Conservation (phyloP, 2,329 filamentous ascomycete species). For the Chaetothyriales sp. region DNA sequence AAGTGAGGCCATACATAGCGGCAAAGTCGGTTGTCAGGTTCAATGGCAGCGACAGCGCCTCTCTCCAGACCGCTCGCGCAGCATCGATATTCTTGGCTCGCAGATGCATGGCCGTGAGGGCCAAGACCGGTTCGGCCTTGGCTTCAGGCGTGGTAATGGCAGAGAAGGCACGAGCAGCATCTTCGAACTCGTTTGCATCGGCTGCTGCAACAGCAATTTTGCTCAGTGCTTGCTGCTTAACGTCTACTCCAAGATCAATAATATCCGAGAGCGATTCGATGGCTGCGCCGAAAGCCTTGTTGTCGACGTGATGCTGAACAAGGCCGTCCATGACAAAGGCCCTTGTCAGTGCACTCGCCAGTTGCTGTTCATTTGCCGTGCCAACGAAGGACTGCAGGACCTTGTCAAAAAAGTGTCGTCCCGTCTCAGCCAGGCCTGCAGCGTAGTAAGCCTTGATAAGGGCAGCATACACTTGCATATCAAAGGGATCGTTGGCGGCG, state of each 20-base stretch:
- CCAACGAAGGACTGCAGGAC: slow-evolving; percentile 48
- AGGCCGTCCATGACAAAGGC: slow-evolving; percentile 61
- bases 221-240: slow-evolving; percentile 51
- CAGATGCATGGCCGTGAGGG: slow-evolving; percentile 75
- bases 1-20: slow-evolving; percentile 76
- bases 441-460: slow-evolving; percentile 78
- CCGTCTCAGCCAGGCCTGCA: slow-evolving; percentile 67
- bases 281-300: slow-evolving; percentile 9
- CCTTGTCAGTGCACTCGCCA: slow-evolving; percentile 52
- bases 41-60: slow-evolving; percentile 47
- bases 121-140: slow-evolving; percentile 49
- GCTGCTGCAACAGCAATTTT: slow-evolving; percentile 65
- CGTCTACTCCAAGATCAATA: slow-evolving; percentile 38
- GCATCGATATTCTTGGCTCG: slow-evolving; percentile 65
- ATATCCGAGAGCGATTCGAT: slow-evolving; percentile 8
- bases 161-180: slow-evolving; percentile 54
- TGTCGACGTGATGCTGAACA: slow-evolving; percentile 59
- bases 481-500: slow-evolving; percentile 57
- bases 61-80: slow-evolving; percentile 68
- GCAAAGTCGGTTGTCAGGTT: slow-evolving; percentile 45
- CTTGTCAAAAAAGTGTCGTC: slow-evolving; percentile 71
- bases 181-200: slow-evolving; percentile 57
- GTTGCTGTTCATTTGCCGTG: slow-evolving; percentile 38
- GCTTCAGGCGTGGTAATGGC: slow-evolving; percentile 39
- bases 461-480: slow-evolving; percentile 79